Evolutionary conservation across 192 early-diverging fungal species (phyloP).

Genomic region (Mortierella alpina): DNA sequence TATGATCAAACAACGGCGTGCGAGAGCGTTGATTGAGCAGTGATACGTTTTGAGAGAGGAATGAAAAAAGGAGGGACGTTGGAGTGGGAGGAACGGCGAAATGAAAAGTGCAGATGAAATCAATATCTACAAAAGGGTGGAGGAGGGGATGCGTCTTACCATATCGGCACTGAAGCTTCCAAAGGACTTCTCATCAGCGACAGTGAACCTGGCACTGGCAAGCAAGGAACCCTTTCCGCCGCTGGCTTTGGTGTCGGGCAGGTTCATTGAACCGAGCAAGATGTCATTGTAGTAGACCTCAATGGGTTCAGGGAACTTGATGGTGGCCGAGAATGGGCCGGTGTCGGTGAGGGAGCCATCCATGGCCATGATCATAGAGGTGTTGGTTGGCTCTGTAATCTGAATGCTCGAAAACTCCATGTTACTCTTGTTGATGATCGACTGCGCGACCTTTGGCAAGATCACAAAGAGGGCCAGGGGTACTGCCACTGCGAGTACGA

Average conservation of each 20-base stretch:
- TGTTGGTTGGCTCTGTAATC: slow-evolving; percentile 54
- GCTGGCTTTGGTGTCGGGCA: slow-evolving; percentile 53
- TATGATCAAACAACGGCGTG: too few species aligned
- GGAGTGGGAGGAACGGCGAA: neutral
- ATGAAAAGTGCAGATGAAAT: neutral
- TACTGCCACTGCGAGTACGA: slow-evolving; percentile 60
- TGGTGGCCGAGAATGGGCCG: slow-evolving; percentile 61
- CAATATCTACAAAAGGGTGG: neutral
- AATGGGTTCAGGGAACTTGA: slow-evolving; percentile 62
- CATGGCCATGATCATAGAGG: slow-evolving; percentile 38
- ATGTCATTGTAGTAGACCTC: slow-evolving; percentile 57
- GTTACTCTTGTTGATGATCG: slow-evolving; percentile 54
- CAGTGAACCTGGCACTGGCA: slow-evolving; percentile 43
- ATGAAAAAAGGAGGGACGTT: neutral
- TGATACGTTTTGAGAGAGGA: neutral
- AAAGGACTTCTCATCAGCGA: slow-evolving; percentile 54
- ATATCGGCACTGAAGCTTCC: slow-evolving; percentile 56
- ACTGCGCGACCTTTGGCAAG: slow-evolving; percentile 65
- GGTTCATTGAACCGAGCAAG: slow-evolving; percentile 53
- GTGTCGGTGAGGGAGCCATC: slow-evolving; percentile 43
- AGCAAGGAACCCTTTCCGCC: slow-evolving; percentile 55
- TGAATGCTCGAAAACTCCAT: slow-evolving; percentile 52
- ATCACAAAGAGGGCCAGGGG: slow-evolving; percentile 63
- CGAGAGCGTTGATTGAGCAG: too few species aligned
- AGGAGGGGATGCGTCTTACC: slow-evolving; percentile 19